Conservation (phyloP, 352 stramenopile genomes). For the Globisporangium spiculum region DNA sequence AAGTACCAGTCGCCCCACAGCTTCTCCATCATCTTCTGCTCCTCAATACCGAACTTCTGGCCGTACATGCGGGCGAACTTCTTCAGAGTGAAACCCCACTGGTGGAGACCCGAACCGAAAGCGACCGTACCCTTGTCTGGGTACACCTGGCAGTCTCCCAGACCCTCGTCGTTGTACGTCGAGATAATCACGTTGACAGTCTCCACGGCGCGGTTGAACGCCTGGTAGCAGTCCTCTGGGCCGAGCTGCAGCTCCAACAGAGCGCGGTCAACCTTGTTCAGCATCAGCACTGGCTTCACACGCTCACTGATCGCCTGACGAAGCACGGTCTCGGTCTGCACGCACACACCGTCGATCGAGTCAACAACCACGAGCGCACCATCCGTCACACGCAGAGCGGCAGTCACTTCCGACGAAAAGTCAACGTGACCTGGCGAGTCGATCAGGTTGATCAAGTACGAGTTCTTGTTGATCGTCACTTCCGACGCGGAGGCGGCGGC, state of each 20-base stretch:
- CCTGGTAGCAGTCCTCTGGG: conserved; percentile 99
- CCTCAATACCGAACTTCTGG: conserved; percentile 98
- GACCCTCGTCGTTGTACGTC: conserved; percentile 97
- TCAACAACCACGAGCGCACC: conserved; percentile 99
- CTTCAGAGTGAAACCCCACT: conserved; percentile 99
- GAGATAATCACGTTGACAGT: conserved; percentile 99
- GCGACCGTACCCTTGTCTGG: conserved; percentile 97
- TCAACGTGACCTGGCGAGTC: conserved; percentile 99
- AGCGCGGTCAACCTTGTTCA: conserved; percentile 99
- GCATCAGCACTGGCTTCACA: conserved; percentile 98
- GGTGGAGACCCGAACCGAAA: conserved; percentile 99
- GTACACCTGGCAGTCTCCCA: conserved; percentile 98
- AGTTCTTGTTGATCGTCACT: conserved; percentile 96
- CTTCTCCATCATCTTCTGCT: conserved; percentile 99
- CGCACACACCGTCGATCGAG: conserved; percentile 98
- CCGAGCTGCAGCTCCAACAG: conserved; percentile 98
- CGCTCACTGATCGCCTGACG: conserved; percentile 97
- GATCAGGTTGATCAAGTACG: conserved; percentile 99
- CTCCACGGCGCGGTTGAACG: conserved; percentile 98
- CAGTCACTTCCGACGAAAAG: conserved; percentile 99
- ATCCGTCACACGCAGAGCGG: conserved; percentile 98
- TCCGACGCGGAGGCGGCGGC: conserved; percentile 26
- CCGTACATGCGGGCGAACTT: conserved; percentile 98
- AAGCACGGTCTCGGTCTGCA: conserved; percentile 99
- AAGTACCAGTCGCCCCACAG: conserved; percentile 99